Evolutionary conservation across 768 basidiomycete species (phyloP), one percentile per base, ranked within the genome.

Genomic region (Melanogaster broomeanus): DNA sequence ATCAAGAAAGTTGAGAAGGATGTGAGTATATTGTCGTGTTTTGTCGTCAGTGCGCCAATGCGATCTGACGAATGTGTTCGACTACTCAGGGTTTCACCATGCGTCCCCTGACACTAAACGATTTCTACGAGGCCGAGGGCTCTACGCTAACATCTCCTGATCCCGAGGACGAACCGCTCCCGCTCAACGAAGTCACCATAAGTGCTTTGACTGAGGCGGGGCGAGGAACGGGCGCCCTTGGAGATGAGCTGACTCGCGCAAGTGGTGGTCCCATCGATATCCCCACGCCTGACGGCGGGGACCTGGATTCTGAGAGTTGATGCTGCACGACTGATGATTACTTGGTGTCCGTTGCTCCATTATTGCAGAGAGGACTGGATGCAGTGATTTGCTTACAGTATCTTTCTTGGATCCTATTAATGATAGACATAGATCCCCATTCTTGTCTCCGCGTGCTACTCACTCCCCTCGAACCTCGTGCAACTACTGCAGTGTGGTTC

Each of bases 21-120:
- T 62, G 84, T 82, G 33, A 50, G 77, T 65, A 15, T 21, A n/a
- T 22, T 13, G 51, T 44, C 22, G 13, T 1, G 3, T 18, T 9
- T 9, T 35, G 12, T 34, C n/a, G 3, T 10, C n/a, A 1, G 18
- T n/a, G 19, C n/a, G 27, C 39, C 10, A 28, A 34, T 8, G 16
- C 22, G 6, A 8, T 38, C 37, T 52, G 34, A 28, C 11, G 39
- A 22, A 4, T 3, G 2, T 9, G 3, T n/a, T 27, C 18, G 30
- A 11, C 35, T 13, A 30, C 22, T 7, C 18, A 93, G 90, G 90
- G 87, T 49, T 90, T 93, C 66, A 73, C 83, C 52, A 74, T 93
- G 48, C 85, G 93, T 43, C 85, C 90, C 8, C 70, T 95, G 41
- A 74, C 74, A 3, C 48, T 92, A 27, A 72, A 74, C 12, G 93